Evolutionary conservation across 306 rosid species (phyloP).

Genomic region (Sesbania bispinosa): DNA sequence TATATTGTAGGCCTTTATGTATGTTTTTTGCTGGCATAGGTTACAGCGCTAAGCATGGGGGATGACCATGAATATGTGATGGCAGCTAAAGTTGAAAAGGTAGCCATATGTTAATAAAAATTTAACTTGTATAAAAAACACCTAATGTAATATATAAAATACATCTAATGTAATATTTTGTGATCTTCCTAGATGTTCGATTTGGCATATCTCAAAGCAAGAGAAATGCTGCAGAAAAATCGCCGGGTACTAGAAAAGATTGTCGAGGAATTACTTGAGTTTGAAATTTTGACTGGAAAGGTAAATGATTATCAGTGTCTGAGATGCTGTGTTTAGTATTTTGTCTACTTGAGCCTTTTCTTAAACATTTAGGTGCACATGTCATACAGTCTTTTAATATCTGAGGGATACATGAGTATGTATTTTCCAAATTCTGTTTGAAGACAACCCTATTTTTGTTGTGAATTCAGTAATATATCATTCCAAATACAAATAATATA

Average conservation of each 20-base stretch:
- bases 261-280: constrained; percentile 81
- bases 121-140: neutral
- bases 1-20: constrained; percentile 10
- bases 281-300: constrained; percentile 87
- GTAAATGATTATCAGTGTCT: constrained; percentile 35
- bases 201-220: constrained; percentile 82
- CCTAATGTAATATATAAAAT: constrained; percentile 20
- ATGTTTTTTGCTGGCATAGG: constrained; percentile 44
- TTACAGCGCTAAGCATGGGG: constrained; percentile 85
- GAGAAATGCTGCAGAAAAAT: constrained; percentile 70
- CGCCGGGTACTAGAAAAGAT: constrained; percentile 77
- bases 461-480: constrained; percentile 13
- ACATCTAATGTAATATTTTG: constrained; percentile 12
- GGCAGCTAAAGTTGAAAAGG: constrained; percentile 92
- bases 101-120: constrained; percentile 9
- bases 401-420: neutral
- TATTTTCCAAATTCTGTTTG: neutral
- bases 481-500: too few species aligned
- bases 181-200: constrained; percentile 63
- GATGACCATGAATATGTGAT: constrained; percentile 76
- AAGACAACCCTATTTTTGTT: neutral
- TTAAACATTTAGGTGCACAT: neutral
- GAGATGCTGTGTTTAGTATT: constrained; percentile 6
- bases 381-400: neutral
- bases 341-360: constrained; percentile 2